Evolutionary conservation across 208 protist genomes (phyloP).

Genomic region (Vickermania ingenoplastis): DNA sequence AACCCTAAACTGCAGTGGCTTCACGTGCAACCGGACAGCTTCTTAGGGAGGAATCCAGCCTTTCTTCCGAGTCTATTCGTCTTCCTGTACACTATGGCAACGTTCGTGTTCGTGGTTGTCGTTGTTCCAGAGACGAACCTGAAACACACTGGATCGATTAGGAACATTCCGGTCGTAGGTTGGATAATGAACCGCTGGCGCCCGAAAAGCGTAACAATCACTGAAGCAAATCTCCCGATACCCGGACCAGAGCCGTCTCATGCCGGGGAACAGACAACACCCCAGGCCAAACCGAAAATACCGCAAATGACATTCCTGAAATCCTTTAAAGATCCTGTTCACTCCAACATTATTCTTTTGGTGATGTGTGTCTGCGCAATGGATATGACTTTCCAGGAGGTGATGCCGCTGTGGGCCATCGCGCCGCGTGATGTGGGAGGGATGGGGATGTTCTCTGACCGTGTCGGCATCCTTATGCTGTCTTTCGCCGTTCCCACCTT

Average conservation of each 20-base stretch:
- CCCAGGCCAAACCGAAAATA: not conserved
- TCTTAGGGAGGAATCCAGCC: constrained; percentile 24
- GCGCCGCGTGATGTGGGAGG: constrained; percentile 22
- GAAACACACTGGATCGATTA: constrained; percentile 1
- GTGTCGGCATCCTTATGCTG: constrained; percentile 32
- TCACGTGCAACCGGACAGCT: constrained; percentile 12
- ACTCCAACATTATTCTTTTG: constrained; percentile 32
- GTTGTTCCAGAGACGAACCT: constrained; percentile 15
- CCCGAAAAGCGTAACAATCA: not conserved
- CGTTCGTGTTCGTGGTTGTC: constrained; percentile 7
- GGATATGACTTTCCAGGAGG: constrained; percentile 37
- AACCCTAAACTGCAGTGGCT: constrained; percentile 19
- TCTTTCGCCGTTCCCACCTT: constrained; percentile 26
- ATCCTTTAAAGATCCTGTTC: constrained; percentile 4
- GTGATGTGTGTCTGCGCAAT: constrained; percentile 33
- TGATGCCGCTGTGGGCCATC: constrained; percentile 50
- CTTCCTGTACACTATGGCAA: not conserved
- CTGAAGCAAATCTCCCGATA: not conserved
- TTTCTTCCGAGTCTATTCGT: constrained; percentile 37
- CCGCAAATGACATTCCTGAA: not conserved
- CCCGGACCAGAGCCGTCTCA: not conserved
- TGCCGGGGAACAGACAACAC: not conserved
- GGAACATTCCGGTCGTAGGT: not conserved
- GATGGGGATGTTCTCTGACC: constrained; percentile 18
- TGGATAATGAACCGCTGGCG: not conserved